Base-by-base conservation (phyloP, 2,329 filamentous ascomycete species). In the Trichophyton mentagrophytes region DNA sequence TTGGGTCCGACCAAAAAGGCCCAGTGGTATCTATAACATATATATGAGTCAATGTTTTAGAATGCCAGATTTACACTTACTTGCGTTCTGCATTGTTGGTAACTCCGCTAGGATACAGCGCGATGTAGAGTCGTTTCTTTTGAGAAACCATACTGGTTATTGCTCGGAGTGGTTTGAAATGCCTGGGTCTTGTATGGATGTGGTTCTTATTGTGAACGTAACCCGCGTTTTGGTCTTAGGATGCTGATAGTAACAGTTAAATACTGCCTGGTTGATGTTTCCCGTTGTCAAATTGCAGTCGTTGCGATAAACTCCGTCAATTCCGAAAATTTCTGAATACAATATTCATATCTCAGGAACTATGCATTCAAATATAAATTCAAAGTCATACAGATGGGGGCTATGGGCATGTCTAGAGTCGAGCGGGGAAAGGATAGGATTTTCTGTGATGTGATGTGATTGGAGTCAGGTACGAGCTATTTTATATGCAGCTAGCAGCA, bases 81-180 rank as follows among this genome's bases (percentile, higher is more conserved):
- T 59, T 69, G 40, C 66, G 62, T 33, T 70, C 68, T 38, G 67
- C 63, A n/a, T 66, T 67, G 15, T 61, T 63, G 7, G 58, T 25
- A 15, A 67, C 61, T 15, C 69, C 68, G 46, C 67, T 69, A 1
- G 68, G 69, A 40, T 72, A 72, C 0, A 72, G 62, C 7, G 69
- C 70, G 57, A 72, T 62, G 57, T 72, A 72, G 7, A 73, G 67
- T 9, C 70, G 65, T 9, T 68, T 67, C 62, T 70, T 60, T 25
- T 40, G 17, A 9, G 20, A 22, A 8, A 51, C 17, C 46, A 51
- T 51, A 7, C 1, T 17, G 40, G 40, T 17, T 44, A 7, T 17
- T 44, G 3, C 13, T n/a, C 11, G 2, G 15, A 11, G 5, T 6
- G 11, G 38, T n/a, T 42, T 42, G 38, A 13, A n/a, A 42, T 4